A percentile compares a stretch with the other conserved stretches of the same genome.
Conservation (phyloP, 2,329 filamentous ascomycete species). For the Macrophomina phaseolina region DNA sequence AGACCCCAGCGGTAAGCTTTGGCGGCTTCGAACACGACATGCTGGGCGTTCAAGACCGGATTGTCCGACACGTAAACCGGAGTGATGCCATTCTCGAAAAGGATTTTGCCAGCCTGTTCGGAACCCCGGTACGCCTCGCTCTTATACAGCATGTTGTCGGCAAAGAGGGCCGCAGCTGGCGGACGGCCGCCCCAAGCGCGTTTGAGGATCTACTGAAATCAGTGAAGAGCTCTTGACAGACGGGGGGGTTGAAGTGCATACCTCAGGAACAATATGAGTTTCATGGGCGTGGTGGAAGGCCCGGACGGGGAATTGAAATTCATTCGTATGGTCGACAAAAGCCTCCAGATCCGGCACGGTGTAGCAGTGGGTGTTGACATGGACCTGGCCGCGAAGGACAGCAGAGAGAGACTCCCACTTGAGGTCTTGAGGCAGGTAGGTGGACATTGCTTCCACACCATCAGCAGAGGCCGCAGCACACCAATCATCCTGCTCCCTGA, state of each 20-base stretch:
- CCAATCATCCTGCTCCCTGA: slow-evolving; percentile 71
- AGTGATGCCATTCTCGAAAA: slow-evolving; percentile 69
- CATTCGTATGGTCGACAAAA: slow-evolving; percentile 72
- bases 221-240: neutral
- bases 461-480: slow-evolving; percentile 61
- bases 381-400: slow-evolving; percentile 69
- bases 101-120: slow-evolving; percentile 69
- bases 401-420: slow-evolving; percentile 68
- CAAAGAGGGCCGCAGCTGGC: slow-evolving; percentile 64
- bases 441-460: slow-evolving; percentile 58
- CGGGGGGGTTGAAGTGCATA: slow-evolving; percentile 32
- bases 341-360: slow-evolving; percentile 71
- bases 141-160: slow-evolving; percentile 77
- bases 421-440: slow-evolving; percentile 67
- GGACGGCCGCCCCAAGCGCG: slow-evolving; percentile 44
- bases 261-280: slow-evolving; percentile 69
- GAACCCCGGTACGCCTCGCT: slow-evolving; percentile 69
- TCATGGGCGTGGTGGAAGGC: slow-evolving; percentile 75
- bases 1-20: slow-evolving; percentile 51
- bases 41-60: slow-evolving; percentile 71
- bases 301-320: slow-evolving; percentile 70
- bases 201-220: slow-evolving; percentile 36
- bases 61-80: slow-evolving; percentile 74
- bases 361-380: slow-evolving; percentile 75
- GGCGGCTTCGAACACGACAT: slow-evolving; percentile 66